Evolutionary conservation across 2,329 filamentous ascomycete species (phyloP).

Genomic region (Waltergamsia citrina): DNA sequence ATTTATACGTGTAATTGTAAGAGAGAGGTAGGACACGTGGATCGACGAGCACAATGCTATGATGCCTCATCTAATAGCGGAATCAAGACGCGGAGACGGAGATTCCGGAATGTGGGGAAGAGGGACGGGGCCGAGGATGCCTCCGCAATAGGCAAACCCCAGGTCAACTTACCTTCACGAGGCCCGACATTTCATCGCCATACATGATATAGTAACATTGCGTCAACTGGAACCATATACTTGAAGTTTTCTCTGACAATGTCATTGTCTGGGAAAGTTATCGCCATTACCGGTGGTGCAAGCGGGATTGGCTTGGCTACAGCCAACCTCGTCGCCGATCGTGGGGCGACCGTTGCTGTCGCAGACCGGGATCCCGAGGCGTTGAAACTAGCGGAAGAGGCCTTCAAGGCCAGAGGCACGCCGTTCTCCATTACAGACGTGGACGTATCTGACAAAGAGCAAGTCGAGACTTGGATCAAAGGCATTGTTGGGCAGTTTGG

Average conservation of each 20-base stretch:
- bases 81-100: too few relatives aligned
- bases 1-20: too few relatives aligned
- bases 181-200: too few relatives aligned
- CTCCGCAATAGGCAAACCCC: too few relatives aligned
- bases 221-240: too few relatives aligned
- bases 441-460: slow-evolving; percentile 34
- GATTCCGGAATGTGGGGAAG: too few relatives aligned
- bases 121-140: too few relatives aligned
- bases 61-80: too few relatives aligned
- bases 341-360: slow-evolving; percentile 20
- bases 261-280: slow-evolving; percentile 4
- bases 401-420: slow-evolving; percentile 16
- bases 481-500: slow-evolving; percentile 37
- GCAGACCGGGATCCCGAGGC: slow-evolving; percentile 23
- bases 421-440: slow-evolving; percentile 28
- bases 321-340: slow-evolving; percentile 2
- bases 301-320: slow-evolving; percentile 12
- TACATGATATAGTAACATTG: too few relatives aligned
- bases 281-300: slow-evolving; percentile 10
- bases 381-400: slow-evolving; percentile 16
- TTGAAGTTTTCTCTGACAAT: neutral
- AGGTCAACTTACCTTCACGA: too few relatives aligned
- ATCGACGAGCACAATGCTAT: too few relatives aligned
- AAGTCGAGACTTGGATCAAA: slow-evolving; percentile 42
- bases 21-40: too few relatives aligned